phyloP scores from a whole-genome alignment of 495 filamentous ascomycete species.

The Aspergillus nidulans region DNA sequence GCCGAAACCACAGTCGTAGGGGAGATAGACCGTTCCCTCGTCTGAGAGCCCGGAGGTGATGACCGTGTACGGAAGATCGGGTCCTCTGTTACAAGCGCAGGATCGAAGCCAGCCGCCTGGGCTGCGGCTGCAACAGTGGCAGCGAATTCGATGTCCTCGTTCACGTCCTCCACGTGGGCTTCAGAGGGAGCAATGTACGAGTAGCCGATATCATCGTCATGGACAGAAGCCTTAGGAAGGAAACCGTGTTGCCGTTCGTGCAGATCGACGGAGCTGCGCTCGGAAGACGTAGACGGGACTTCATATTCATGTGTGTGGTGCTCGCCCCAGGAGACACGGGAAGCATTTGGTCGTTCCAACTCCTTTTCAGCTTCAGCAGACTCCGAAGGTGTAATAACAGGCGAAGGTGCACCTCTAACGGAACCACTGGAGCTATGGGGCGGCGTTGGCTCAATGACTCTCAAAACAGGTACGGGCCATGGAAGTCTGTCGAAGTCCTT shows the following conservation, averaged over 20 bases:
- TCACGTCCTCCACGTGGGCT: conserved; percentile 14
- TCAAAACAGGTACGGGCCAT: conserved; percentile 47
- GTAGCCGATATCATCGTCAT: conserved; percentile 18
- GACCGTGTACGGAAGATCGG: conserved; percentile 57
- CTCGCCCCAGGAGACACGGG: conserved; percentile 58
- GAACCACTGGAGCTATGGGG: conserved; percentile 42
- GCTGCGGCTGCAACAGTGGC: conserved; percentile 67
- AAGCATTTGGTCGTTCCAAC: conserved; percentile 33
- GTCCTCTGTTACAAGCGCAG: conserved; percentile 65
- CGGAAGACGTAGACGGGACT: conserved; percentile 50
- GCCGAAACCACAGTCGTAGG: conserved; percentile 27
- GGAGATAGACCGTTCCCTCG: conserved; percentile 36
- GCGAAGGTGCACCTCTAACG: conserved; percentile 29
- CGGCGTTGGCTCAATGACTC: conserved; percentile 49
- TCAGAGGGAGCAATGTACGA: conserved; percentile 14
- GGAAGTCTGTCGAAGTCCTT: conserved; percentile 28
- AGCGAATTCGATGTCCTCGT: conserved; percentile 63
- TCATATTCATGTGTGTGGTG: conserved; percentile 59
- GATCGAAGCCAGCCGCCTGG: conserved; percentile 64
- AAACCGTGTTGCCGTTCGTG: conserved; percentile 8
- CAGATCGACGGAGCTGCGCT: conserved; percentile 33
- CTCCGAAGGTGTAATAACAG: conserved; percentile 21
- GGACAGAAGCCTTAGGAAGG: conserved; percentile 12
- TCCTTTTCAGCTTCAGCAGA: conserved; percentile 18
- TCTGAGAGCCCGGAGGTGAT: conserved; percentile 59